These are phyloP conservation scores for Mortierella antarctica DNA, from an alignment of 192 early-diverging fungal species.

Conservation along the genomic window DNA sequence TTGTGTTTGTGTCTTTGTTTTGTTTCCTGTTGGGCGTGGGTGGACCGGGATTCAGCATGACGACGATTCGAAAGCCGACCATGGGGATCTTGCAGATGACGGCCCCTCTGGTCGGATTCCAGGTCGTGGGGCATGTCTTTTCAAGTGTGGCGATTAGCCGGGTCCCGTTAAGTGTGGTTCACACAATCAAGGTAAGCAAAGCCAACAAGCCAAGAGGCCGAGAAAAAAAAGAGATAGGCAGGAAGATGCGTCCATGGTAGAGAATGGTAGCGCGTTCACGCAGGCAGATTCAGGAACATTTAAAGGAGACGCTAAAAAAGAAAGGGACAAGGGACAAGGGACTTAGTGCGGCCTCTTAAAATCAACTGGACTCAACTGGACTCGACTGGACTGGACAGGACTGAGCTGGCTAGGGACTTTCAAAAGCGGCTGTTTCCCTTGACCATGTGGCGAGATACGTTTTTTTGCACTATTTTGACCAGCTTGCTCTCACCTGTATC, in stretches of 20 bases:
- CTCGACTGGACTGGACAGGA: neutral
- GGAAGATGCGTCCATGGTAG: neutral
- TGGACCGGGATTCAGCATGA: constrained; percentile 48
- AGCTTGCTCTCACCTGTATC: neutral
- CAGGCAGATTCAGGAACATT: neutral
- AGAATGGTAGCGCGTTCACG: neutral
- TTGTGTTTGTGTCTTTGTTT: constrained; percentile 78
- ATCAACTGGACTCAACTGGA: too few relatives aligned
- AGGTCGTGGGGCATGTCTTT: constrained; percentile 88
- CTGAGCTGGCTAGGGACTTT: neutral
- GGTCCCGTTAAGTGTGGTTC: constrained; percentile 86
- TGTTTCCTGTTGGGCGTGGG: constrained; percentile 57
- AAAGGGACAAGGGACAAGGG: neutral
- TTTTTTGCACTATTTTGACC: neutral
- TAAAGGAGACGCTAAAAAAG: neutral
- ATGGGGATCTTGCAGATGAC: constrained; percentile 69
- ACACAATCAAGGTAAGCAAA: constrained; percentile 86
- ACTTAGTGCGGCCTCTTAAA: neutral
- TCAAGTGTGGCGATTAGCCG: constrained; percentile 78
- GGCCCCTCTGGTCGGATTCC: constrained; percentile 79
- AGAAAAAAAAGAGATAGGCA: neutral
- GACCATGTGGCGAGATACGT: neutral
- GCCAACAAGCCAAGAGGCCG: neutral
- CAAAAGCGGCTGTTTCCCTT: neutral
- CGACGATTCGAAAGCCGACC: constrained; percentile 66